Evolutionary conservation across 345 rosid species (phyloP).

Genomic region (Melaleuca quinquenervia): DNA sequence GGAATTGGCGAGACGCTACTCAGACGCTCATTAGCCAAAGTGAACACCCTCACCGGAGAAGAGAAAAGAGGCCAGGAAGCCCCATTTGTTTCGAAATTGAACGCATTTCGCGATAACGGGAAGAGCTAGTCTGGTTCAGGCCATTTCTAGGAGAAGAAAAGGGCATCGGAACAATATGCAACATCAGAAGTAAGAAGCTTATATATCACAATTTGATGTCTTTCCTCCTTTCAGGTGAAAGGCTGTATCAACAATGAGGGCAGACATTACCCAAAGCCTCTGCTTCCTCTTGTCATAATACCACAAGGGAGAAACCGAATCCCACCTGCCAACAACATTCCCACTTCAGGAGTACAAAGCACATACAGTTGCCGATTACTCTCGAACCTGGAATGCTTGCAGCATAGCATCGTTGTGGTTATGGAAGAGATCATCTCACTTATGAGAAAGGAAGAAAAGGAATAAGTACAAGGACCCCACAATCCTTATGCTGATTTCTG

Average conservation of each 20-base stretch:
- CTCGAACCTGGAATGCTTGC: neutral
- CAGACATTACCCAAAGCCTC: neutral
- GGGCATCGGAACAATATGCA: neutral
- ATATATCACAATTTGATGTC: neutral
- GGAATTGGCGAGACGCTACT: neutral
- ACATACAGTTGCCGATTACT: neutral
- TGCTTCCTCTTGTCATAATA: neutral
- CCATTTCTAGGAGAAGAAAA: neutral
- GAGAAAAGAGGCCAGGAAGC: too few relatives aligned
- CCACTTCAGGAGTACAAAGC: neutral
- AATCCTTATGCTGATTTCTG: neutral
- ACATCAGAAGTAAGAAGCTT: neutral
- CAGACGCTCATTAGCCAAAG: neutral
- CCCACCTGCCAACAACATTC: neutral
- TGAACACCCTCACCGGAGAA: neutral
- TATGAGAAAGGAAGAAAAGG: neutral
- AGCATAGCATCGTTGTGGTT: neutral
- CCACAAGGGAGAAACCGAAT: neutral
- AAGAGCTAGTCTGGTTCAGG: neutral
- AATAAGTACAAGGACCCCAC: neutral
- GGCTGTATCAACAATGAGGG: neutral
- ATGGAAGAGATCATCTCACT: neutral
- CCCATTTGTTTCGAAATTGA: neutral
- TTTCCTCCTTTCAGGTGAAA: neutral
- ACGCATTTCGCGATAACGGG: neutral